Conservation (phyloP, 352 stramenopile genomes). For the Globisporangium cystogenes region DNA sequence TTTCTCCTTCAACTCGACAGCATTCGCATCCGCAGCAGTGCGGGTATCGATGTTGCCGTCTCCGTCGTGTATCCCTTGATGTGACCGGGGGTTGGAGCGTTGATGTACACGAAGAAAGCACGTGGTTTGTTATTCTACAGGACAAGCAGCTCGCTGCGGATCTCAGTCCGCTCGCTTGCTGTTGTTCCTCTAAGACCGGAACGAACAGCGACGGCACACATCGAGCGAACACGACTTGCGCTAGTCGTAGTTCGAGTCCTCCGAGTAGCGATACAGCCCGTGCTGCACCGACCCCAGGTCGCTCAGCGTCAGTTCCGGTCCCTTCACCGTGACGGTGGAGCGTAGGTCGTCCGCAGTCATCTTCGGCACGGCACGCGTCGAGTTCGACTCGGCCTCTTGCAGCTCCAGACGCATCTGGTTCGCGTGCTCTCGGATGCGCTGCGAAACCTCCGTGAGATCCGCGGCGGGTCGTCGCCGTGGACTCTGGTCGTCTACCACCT, state of each 20-base stretch:
- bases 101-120: neutral
- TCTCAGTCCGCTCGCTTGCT: neutral
- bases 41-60: too few relatives aligned
- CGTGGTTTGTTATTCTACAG: neutral
- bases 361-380: slow-evolving; percentile 14
- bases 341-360: slow-evolving; percentile 52
- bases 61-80: too few relatives aligned
- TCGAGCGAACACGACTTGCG: neutral
- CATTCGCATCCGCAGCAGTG: too few relatives aligned
- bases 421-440: slow-evolving; percentile 44
- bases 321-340: slow-evolving; percentile 25
- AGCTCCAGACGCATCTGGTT: slow-evolving; percentile 24
- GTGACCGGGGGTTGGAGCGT: too few relatives aligned
- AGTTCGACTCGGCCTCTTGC: slow-evolving; percentile 22
- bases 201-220: neutral
- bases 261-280: slow-evolving; percentile 12
- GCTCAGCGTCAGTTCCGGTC: slow-evolving; percentile 31
- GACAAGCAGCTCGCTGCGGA: neutral
- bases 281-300: slow-evolving; percentile 26
- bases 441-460: slow-evolving; percentile 49
- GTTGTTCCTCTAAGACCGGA: neutral
- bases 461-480: slow-evolving; percentile 6
- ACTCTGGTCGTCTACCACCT: slow-evolving; percentile 17
- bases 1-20: too few relatives aligned
- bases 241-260: slow-evolving; percentile 21